Evolutionary conservation across 2,329 filamentous ascomycete species (phyloP).

Genomic region (Cucurbitaria berberidis): DNA sequence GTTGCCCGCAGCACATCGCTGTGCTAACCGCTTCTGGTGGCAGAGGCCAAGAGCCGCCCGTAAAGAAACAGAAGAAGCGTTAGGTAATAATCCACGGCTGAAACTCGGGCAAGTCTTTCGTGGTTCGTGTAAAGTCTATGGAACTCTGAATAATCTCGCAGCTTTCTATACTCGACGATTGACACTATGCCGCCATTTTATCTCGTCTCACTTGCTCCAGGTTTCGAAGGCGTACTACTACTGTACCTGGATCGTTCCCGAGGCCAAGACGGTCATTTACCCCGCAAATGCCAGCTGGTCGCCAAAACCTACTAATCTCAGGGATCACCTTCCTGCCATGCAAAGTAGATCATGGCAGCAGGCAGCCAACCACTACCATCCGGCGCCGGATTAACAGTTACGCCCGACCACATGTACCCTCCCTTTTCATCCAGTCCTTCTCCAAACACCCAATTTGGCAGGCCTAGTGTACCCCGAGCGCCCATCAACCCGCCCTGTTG

Average conservation of each 20-base stretch:
- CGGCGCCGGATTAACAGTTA: constrained; percentile 11
- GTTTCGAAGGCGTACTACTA: neutral
- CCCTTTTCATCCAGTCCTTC: neutral
- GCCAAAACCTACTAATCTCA: constrained; percentile 2
- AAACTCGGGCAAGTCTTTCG: neutral
- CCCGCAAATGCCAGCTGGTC: constrained; percentile 2
- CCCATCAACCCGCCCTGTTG: constrained; percentile 17
- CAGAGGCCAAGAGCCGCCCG: constrained; percentile 9
- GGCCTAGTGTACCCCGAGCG: constrained; percentile 14
- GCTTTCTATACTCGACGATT: neutral
- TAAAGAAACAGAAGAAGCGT: neutral
- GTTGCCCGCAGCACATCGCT: constrained; percentile 6
- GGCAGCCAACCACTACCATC: constrained; percentile 8
- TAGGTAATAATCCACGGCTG: constrained; percentile 2
- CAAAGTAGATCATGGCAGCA: constrained; percentile 13
- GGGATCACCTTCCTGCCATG: constrained; percentile 12
- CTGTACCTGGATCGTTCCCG: neutral
- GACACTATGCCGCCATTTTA: neutral
- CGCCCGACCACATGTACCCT: constrained; percentile 9
- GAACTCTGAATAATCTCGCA: neutral
- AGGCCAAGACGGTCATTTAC: constrained; percentile 4
- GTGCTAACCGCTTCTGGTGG: constrained; percentile 7
- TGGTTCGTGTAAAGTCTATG: neutral
- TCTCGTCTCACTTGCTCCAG: neutral
- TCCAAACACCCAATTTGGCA: constrained; percentile 14